A percentile compares a stretch with the other conserved stretches of the same genome.
Evolutionary conservation across 306 rosid species (phyloP).

Genomic region (Castanospermum australe): DNA sequence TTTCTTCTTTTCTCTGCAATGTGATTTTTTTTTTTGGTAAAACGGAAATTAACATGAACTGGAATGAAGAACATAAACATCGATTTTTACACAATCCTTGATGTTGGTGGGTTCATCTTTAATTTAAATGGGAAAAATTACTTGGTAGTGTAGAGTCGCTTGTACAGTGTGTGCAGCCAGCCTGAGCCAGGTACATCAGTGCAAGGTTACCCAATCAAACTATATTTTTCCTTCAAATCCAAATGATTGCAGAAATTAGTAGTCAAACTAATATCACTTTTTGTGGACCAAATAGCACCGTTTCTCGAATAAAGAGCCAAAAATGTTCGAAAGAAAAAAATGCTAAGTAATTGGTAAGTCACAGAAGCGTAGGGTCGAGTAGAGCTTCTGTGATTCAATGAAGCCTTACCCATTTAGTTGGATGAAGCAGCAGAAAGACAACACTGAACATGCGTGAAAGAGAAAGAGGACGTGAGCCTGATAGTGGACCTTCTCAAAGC

Average conservation of each 20-base stretch:
- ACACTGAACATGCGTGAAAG: slow-evolving; percentile 24
- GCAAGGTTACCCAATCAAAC: not conserved
- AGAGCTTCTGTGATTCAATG: not conserved
- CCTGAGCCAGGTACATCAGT: not conserved
- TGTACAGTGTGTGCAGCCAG: too few relatives aligned
- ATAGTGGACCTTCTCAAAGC: slow-evolving; percentile 48
- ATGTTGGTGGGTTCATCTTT: not conserved
- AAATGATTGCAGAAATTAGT: not conserved
- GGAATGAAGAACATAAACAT: not conserved
- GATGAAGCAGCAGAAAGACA: slow-evolving; percentile 35
- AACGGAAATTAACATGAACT: not conserved
- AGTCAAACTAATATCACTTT: not conserved
- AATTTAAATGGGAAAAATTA: too few relatives aligned
- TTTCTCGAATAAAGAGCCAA: not conserved
- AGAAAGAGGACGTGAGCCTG: slow-evolving; percentile 22
- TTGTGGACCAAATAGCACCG: not conserved
- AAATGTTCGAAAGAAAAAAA: not conserved
- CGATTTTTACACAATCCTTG: not conserved
- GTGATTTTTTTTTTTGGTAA: not conserved
- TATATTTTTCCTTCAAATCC: not conserved
- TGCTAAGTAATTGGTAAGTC: not conserved
- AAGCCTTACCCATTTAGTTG: slow-evolving; percentile 19
- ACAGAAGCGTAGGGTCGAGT: not conserved
- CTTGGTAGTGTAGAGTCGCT: not conserved
- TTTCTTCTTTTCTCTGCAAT: not conserved